Conservation (phyloP, 176 grass and related monocot genomes). For the Canna indica region DNA sequence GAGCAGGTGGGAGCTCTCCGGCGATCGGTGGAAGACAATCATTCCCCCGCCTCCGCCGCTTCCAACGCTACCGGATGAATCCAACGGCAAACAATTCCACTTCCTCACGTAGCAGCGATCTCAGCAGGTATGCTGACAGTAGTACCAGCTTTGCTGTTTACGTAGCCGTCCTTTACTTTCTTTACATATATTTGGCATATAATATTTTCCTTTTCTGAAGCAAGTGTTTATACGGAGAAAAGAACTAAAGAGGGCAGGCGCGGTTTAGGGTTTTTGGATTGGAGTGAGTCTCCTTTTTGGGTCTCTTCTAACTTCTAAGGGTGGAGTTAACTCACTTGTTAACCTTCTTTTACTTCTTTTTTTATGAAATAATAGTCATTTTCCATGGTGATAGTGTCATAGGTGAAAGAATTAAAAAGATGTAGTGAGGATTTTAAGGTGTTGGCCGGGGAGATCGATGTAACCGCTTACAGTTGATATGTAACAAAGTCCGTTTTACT, state of each 20-base stretch:
- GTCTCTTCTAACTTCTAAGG: too few relatives aligned
- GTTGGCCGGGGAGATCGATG: background rate
- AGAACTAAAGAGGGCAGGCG: too few relatives aligned
- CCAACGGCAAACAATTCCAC: background rate
- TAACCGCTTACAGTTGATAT: background rate
- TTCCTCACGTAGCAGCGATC: background rate
- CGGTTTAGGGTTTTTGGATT: too few relatives aligned
- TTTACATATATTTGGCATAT: background rate
- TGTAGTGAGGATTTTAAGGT: too few relatives aligned
- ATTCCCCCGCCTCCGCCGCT: background rate
- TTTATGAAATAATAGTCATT: too few relatives aligned
- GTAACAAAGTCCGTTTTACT: too few relatives aligned
- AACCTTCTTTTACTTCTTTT: background rate
- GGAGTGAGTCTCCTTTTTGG: too few relatives aligned
- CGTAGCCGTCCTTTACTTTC: background rate
- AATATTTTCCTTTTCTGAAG: too few relatives aligned
- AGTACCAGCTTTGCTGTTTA: background rate
- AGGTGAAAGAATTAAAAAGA: too few relatives aligned
- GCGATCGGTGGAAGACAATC: background rate
- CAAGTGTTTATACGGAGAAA: too few relatives aligned
- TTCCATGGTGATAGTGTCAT: too few relatives aligned
- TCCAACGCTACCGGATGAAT: background rate
- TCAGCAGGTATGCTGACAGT: background rate
- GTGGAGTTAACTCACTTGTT: background rate
- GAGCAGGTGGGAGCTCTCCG: constrained; percentile 9